Percentiles rank a stretch among this genome's conserved stretches.
These are phyloP conservation scores for Xylaria nigripes DNA, from an alignment of 495 filamentous ascomycete genomes.

Conservation along the genomic window DNA sequence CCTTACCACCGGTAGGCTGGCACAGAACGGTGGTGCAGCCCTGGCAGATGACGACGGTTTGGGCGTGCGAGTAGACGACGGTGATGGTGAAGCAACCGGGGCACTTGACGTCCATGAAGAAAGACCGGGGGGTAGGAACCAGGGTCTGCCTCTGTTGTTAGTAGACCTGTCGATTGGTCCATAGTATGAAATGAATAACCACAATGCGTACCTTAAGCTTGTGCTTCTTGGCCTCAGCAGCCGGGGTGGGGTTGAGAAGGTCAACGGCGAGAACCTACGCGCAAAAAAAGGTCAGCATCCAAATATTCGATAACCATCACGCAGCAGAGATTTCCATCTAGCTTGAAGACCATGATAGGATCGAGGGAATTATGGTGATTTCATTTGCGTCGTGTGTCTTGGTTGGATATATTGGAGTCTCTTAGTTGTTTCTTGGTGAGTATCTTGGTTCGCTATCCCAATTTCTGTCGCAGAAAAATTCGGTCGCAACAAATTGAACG, in stretches of 20 bases:
- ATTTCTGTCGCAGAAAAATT: not conserved
- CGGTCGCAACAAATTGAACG: not conserved
- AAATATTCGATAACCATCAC: not conserved
- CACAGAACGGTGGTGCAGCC: conserved; percentile 95
- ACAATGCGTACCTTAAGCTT: conserved; percentile 85
- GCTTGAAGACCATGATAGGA: not conserved
- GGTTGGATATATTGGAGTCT: not conserved
- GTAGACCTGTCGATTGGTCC: conserved; percentile 15
- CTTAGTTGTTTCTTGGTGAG: not conserved
- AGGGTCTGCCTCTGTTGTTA: conserved; percentile 53
- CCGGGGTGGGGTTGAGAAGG: conserved; percentile 95
- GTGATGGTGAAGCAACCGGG: conserved; percentile 99
- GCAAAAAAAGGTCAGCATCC: conserved; percentile 32
- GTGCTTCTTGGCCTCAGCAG: conserved; percentile 95
- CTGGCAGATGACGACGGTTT: conserved; percentile 98
- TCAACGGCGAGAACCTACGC: conserved; percentile 98
- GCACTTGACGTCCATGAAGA: conserved; percentile 99
- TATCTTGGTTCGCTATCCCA: not conserved
- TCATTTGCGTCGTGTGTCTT: not conserved
- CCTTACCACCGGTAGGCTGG: conserved; percentile 98
- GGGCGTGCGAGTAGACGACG: conserved; percentile 99
- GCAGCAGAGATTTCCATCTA: not conserved
- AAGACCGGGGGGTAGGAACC: conserved; percentile 90
- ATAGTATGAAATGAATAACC: not conserved
- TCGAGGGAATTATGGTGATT: not conserved